Evolutionary conservation across 257 asterid genomes (phyloP), one percentile per base, ranked within the genome.

Genomic region (Parsonsia alboflavescens): DNA sequence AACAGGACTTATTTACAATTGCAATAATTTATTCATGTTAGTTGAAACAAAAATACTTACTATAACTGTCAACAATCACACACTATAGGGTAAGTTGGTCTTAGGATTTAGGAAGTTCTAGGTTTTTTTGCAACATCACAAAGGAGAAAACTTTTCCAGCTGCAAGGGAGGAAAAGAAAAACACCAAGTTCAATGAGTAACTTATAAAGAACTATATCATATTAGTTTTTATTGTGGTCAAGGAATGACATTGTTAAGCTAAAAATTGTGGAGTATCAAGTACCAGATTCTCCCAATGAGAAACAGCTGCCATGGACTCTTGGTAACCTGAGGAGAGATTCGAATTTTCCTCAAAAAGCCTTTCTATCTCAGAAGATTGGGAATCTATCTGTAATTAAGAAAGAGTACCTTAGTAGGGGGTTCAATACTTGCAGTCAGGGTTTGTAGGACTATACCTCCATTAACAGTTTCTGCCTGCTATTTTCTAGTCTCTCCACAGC

Each of bases 351-450:
- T 92, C 97, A 7, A 92, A 92, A 58, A 94, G 87, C 77, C 82
- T 88, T 90, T 94, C 99, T 79, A 94, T 92, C 81, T 94, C 99
- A 22, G 97, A 84, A 75, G 99, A 94, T 73, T 94, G 99, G 72
- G 99, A 94, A 81, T 94, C 99, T 64, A 94, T 88, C 99, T 94
- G 88, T 50, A 76, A 76, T 78, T 57, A 82, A 46, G 79, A 28
- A 75, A 69, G 52, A 50, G 16, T 48, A 36, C 17, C 24, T 63
- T 33, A 16, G 42, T 39, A 33, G 69, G 69, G 33, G 68, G 45
- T 61, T 16, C n/a, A 15, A 36, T 62, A 61, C 44, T 61, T 61
- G 7, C 5, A 36, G 48, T 63, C 48, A 63, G 26, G 50, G 52
- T 45, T 42, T 67, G 62, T 73, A 76, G 70, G 61, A 72, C 58